These are phyloP conservation scores for Pulicaria dysenterica DNA, from an alignment of 129 eudicot species.

Conservation along the genomic window DNA sequence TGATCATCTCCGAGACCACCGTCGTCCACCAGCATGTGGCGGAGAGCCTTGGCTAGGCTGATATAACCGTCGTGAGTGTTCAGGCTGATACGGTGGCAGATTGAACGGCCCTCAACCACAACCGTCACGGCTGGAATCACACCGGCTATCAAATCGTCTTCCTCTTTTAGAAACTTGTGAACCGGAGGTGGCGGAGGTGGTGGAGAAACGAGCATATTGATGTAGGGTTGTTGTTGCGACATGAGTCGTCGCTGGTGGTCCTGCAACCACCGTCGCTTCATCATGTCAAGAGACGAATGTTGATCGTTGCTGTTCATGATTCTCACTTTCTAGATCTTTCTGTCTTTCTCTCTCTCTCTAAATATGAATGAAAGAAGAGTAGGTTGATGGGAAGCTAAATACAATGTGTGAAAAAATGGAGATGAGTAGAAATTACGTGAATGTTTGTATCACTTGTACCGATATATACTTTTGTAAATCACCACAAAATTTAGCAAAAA, in stretches of 20 bases:
- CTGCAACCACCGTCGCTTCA: slow-evolving; percentile 45
- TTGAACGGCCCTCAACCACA: slow-evolving; percentile 90
- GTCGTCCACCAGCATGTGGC: slow-evolving; percentile 62
- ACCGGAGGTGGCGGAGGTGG: slow-evolving; percentile 15
- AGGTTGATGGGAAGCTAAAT: slow-evolving; percentile 20
- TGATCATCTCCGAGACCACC: background rate
- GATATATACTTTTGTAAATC: background rate
- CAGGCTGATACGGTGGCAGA: slow-evolving; percentile 89
- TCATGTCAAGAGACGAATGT: slow-evolving; percentile 35
- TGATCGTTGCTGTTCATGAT: slow-evolving; percentile 44
- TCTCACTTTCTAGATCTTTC: slow-evolving; percentile 23
- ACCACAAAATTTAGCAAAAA: too few relatives aligned
- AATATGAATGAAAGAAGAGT: background rate
- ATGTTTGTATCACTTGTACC: slow-evolving; percentile 38
- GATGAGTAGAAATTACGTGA: slow-evolving; percentile 41
- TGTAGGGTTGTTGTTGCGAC: slow-evolving; percentile 32
- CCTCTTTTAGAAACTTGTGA: slow-evolving; percentile 41
- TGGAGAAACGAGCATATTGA: slow-evolving; percentile 25
- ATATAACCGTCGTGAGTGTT: slow-evolving; percentile 65
- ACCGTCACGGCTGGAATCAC: slow-evolving; percentile 83
- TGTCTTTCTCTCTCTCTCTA: slow-evolving; percentile 11
- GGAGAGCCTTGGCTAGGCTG: slow-evolving; percentile 75
- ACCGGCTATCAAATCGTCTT: slow-evolving; percentile 47
- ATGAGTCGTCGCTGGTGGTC: slow-evolving; percentile 40
- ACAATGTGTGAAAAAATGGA: slow-evolving; percentile 23